Conservation (phyloP, 2,329 filamentous ascomycete species). For the Apiospora hydei region DNA sequence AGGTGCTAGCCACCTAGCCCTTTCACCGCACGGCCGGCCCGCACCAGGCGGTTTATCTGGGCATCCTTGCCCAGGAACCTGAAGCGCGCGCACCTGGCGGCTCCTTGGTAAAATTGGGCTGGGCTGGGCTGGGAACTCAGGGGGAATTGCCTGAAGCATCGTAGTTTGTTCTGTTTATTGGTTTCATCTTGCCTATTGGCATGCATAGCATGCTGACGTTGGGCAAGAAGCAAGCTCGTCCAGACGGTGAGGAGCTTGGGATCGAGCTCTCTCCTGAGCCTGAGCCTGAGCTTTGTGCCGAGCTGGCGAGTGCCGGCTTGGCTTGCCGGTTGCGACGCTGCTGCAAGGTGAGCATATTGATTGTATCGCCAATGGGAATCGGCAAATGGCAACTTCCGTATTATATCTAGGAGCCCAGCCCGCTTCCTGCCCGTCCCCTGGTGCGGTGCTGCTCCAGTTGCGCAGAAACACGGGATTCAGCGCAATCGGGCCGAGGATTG, state of each 20-base stretch:
- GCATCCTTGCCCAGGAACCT: neutral
- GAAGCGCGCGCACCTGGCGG: slow-evolving; percentile 5
- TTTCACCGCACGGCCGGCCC: slow-evolving; percentile 1
- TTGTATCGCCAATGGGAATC: slow-evolving; percentile 15
- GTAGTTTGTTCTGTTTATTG: neutral
- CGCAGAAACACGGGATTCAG: slow-evolving; percentile 2
- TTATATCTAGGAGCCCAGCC: neutral
- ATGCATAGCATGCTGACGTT: neutral
- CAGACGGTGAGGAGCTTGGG: neutral
- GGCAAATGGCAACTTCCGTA: slow-evolving; percentile 6
- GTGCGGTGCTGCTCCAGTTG: neutral
- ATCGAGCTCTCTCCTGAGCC: too few relatives aligned
- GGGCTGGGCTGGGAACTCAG: neutral
- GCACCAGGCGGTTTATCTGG: neutral
- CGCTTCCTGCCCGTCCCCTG: slow-evolving; percentile 1
- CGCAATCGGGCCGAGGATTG: slow-evolving; percentile 11
- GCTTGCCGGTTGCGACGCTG: neutral
- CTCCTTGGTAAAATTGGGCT: neutral
- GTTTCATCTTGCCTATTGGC: slow-evolving; percentile 1
- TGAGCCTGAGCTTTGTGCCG: too few relatives aligned
- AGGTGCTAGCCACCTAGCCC: neutral
- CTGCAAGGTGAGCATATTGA: neutral
- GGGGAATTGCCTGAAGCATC: neutral
- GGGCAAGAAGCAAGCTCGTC: neutral
- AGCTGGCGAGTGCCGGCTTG: neutral